Evolutionary conservation across 2,329 filamentous ascomycete species (phyloP).

Genomic region (Claviceps monticola): DNA sequence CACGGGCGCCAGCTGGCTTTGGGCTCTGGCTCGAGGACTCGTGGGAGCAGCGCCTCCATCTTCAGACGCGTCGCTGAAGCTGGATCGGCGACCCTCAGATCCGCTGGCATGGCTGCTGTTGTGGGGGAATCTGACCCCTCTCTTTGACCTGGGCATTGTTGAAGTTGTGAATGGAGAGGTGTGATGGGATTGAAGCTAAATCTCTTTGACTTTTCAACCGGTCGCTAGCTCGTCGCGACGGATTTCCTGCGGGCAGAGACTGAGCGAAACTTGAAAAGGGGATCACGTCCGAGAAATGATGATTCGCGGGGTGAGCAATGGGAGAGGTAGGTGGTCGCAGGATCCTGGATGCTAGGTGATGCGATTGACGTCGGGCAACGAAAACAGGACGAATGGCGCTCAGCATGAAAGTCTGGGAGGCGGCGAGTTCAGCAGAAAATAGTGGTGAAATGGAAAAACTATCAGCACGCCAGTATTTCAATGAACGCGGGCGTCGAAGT

Average conservation of each 20-base stretch:
- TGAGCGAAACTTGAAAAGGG: not conserved
- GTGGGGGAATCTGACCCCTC: conserved; percentile 42
- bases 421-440: no score
- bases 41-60: conserved; percentile 25
- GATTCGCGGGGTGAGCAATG: not conserved
- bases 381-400: not conserved
- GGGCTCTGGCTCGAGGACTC: conserved; percentile 13
- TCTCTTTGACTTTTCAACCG: not conserved
- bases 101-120: conserved; percentile 28
- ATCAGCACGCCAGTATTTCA: no score
- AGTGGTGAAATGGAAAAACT: no score
- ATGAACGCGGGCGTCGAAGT: not conserved
- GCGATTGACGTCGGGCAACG: not conserved
- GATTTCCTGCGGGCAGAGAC: not conserved
- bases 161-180: not conserved
- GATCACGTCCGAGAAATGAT: not conserved
- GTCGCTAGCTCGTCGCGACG: not conserved
- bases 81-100: conserved; percentile 47
- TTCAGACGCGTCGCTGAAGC: conserved; percentile 59
- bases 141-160: conserved; percentile 25
- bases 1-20: conserved; percentile 19
- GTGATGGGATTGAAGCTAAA: not conserved
- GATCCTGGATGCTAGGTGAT: not conserved
- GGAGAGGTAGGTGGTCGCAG: not conserved
- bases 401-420: no score